phyloP scores from a whole-genome alignment of 768 basidiomycete genomes.

The Leucosporidium yakuticum region DNA sequence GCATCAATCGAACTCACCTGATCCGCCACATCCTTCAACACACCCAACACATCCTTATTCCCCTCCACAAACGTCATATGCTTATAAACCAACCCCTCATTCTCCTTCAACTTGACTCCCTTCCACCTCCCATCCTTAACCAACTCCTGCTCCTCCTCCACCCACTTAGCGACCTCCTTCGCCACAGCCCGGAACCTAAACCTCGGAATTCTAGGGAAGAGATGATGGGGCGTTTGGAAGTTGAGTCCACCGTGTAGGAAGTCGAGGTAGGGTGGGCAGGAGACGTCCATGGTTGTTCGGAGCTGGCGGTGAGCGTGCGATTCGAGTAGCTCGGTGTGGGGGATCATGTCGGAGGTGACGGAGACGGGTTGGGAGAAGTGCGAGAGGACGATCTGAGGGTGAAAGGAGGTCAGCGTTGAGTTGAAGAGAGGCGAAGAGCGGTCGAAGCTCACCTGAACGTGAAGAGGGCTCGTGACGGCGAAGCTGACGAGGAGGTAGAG shows the following conservation, averaged over 20 bases:
- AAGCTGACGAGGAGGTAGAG: constrained; percentile 79
- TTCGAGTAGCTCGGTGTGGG: constrained; percentile 83
- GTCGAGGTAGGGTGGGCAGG: constrained; percentile 71
- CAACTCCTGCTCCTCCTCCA: constrained; percentile 55
- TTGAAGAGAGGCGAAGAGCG: constrained; percentile 42
- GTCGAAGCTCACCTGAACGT: constrained; percentile 67
- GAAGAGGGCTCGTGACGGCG: constrained; percentile 77
- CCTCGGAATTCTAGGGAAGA: constrained; percentile 89
- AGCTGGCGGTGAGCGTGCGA: constrained; percentile 96
- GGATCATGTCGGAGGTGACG: constrained; percentile 20
- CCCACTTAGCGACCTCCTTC: constrained; percentile 76
- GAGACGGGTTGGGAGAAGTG: constrained; percentile 62
- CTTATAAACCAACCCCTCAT: constrained; percentile 68
- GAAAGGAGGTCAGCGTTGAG: background rate
- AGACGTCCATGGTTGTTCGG: constrained; percentile 91
- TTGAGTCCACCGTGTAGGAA: constrained; percentile 95
- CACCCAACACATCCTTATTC: constrained; percentile 74
- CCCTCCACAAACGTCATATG: constrained; percentile 87
- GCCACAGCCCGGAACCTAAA: constrained; percentile 85
- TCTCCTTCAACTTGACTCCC: constrained; percentile 4
- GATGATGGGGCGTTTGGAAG: constrained; percentile 83
- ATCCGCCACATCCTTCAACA: constrained; percentile 74
- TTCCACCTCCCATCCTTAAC: constrained; percentile 22
- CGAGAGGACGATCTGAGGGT: constrained; percentile 75
- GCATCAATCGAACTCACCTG: no score